Evolutionary conservation across 1,284 basidiomycete species (phyloP).

Genomic region (Anthracocystis setariae): DNA sequence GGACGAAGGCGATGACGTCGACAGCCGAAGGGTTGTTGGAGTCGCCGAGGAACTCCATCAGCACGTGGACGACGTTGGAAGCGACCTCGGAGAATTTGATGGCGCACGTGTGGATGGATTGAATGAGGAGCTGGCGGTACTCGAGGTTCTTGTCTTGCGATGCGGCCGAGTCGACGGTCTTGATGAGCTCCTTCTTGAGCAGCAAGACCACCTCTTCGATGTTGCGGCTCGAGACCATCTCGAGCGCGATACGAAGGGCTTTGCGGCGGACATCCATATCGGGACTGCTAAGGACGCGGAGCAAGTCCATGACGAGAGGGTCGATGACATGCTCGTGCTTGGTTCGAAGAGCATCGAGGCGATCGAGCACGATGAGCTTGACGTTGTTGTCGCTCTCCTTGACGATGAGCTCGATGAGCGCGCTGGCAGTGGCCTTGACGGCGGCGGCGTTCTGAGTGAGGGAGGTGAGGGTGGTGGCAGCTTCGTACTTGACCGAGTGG

Average conservation of each 20-base stretch:
- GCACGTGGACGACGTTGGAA: constrained; percentile 91
- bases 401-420: constrained; percentile 87
- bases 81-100: constrained; percentile 99
- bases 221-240: constrained; percentile 92
- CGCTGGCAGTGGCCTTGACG: constrained; percentile 91
- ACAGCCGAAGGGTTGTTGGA: constrained; percentile 93
- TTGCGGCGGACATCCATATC: constrained; percentile 97
- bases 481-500: constrained; percentile 97
- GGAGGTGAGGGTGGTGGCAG: constrained; percentile 91
- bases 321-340: constrained; percentile 93
- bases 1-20: constrained; percentile 94
- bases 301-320: constrained; percentile 91
- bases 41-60: constrained; percentile 99
- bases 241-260: constrained; percentile 87
- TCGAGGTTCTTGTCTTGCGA: constrained; percentile 73
- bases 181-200: constrained; percentile 96
- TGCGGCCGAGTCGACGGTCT: constrained; percentile 76
- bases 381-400: constrained; percentile 99
- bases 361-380: constrained; percentile 95
- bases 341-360: constrained; percentile 83
- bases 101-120: constrained; percentile 95
- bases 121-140: constrained; percentile 95
- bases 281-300: constrained; percentile 88
- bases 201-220: constrained; percentile 97
- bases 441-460: constrained; percentile 96